A percentile compares a stretch with the other conserved stretches of the same genome.
Conservation (phyloP, 1,284 basidiomycete species). For the Exobasidium cylindrosporum region DNA sequence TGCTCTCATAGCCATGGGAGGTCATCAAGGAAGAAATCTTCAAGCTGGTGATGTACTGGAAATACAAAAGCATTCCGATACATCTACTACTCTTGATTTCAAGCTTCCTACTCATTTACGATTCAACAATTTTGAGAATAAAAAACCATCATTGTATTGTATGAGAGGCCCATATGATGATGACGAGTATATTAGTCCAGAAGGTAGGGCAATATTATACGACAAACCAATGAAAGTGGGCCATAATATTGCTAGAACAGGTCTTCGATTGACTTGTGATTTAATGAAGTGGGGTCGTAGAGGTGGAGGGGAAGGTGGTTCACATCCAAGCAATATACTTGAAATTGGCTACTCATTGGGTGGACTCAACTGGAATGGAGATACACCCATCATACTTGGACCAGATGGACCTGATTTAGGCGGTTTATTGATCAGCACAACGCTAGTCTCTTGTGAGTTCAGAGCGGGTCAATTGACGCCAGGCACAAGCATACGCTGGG, state of each 20-base stretch:
- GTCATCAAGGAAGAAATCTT: constrained; percentile 60
- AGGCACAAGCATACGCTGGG: constrained; percentile 62
- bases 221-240: constrained; percentile 18
- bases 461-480: constrained; percentile 66
- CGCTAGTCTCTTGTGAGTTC: constrained; percentile 62
- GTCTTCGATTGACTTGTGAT: constrained; percentile 51
- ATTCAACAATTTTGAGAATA: not conserved
- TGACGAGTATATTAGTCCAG: constrained; percentile 61
- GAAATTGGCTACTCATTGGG: constrained; percentile 68
- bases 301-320: constrained; percentile 69
- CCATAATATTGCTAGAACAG: constrained; percentile 52
- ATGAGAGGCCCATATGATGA: constrained; percentile 68
- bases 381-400: constrained; percentile 68
- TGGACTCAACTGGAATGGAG: constrained; percentile 66
- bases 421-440: constrained; percentile 57
- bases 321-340: constrained; percentile 70
- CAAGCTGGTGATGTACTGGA: constrained; percentile 47
- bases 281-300: constrained; percentile 61
- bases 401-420: constrained; percentile 64
- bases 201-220: constrained; percentile 27
- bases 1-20: constrained; percentile 47
- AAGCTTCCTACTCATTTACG: not conserved
- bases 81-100: not conserved
- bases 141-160: constrained; percentile 57
- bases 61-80: constrained; percentile 8